A percentile compares a stretch with the other conserved stretches of the same genome.
Evolutionary conservation across 2,329 filamentous ascomycete species (phyloP).

Genomic region (Diaporthe caulivora): DNA sequence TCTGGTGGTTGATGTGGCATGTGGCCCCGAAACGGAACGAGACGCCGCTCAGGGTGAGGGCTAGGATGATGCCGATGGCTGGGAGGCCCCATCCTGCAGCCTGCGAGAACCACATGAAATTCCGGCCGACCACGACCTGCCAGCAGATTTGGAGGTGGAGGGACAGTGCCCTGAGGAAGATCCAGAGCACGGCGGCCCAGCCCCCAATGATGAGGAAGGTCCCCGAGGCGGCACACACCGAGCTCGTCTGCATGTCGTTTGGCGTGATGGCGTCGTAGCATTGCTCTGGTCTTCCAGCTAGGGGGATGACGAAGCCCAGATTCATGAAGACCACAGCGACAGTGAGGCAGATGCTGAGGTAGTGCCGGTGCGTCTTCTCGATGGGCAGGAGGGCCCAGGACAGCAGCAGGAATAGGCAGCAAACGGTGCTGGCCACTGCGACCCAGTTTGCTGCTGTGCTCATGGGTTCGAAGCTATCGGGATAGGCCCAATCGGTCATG

Average conservation of each 20-base stretch:
- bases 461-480: conserved; percentile 69
- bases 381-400: conserved; percentile 86
- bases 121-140: conserved; percentile 89
- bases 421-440: conserved; percentile 78
- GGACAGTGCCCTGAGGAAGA: conserved; percentile 89
- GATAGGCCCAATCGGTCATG: conserved; percentile 80
- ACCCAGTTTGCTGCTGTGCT: conserved; percentile 83
- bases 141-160: conserved; percentile 98
- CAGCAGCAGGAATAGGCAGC: conserved; percentile 80
- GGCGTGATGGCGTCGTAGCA: conserved; percentile 94
- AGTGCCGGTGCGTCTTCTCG: conserved; percentile 92
- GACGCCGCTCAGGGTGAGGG: conserved; percentile 87
- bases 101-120: conserved; percentile 90
- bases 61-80: conserved; percentile 78
- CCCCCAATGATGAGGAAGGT: conserved; percentile 88
- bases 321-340: conserved; percentile 82
- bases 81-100: conserved; percentile 87
- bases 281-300: conserved; percentile 81
- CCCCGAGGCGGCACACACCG: conserved; percentile 89
- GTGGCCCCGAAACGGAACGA: conserved; percentile 93
- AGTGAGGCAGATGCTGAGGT: conserved; percentile 89
- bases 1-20: conserved; percentile 93
- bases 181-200: conserved; percentile 87
- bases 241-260: conserved; percentile 86
- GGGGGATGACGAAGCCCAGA: conserved; percentile 89